Evolutionary conservation across 1,139 yeast species (phyloP).

Genomic region (Lodderomyces orthopsilosis): DNA sequence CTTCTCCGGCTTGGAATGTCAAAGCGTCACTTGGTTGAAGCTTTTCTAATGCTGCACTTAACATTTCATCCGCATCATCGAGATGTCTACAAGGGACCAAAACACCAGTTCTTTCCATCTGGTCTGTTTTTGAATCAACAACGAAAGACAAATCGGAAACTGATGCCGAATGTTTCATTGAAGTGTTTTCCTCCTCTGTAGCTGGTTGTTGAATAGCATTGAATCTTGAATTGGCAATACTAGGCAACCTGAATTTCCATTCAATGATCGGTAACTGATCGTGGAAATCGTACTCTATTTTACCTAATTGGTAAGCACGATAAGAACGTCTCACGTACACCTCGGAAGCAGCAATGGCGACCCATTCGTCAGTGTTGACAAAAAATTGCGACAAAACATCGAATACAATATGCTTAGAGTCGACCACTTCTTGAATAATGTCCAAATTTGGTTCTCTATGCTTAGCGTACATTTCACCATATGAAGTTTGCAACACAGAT

Average conservation of each 20-base stretch:
- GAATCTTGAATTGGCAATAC: slow-evolving; percentile 63
- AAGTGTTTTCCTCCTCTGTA: slow-evolving; percentile 29
- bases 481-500: slow-evolving; percentile 83
- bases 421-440: slow-evolving; percentile 85
- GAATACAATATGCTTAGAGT: slow-evolving; percentile 92
- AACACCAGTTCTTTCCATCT: slow-evolving; percentile 76
- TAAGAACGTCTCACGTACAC: slow-evolving; percentile 95
- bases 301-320: slow-evolving; percentile 89
- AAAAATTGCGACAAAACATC: slow-evolving; percentile 93
- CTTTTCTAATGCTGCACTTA: slow-evolving; percentile 71
- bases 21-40: slow-evolving; percentile 51
- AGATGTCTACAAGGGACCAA: slow-evolving; percentile 79
- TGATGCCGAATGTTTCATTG: slow-evolving; percentile 82
- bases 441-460: slow-evolving; percentile 83
- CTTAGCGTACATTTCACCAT: slow-evolving; percentile 76
- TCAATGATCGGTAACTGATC: slow-evolving; percentile 68
- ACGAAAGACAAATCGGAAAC: slow-evolving; percentile 89
- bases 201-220: slow-evolving; percentile 59
- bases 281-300: slow-evolving; percentile 61
- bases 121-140: slow-evolving; percentile 59
- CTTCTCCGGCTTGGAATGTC: slow-evolving; percentile 36
- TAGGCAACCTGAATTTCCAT: slow-evolving; percentile 90
- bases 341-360: slow-evolving; percentile 94
- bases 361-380: slow-evolving; percentile 79
- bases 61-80: slow-evolving; percentile 85